Base-by-base conservation (phyloP, 257 asterid species). In the Haberlea rhodopensis region DNA sequence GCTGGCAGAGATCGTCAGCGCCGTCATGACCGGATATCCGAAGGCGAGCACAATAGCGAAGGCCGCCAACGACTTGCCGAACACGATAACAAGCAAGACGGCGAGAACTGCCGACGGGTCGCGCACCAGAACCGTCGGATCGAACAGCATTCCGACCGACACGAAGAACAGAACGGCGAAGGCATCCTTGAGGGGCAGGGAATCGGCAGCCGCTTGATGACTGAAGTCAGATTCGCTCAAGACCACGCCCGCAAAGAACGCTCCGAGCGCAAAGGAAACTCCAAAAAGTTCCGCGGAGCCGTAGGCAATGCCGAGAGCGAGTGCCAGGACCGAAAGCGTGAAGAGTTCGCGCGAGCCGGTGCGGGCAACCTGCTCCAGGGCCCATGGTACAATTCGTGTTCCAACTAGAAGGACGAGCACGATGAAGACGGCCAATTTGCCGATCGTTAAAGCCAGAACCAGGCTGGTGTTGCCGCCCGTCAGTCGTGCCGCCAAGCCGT, bases 191-290 rank as follows among this genome's bases (percentile, higher is more conserved):
- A 48, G 19, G 5, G 54, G 54, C 6, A 48, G 19, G 54, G 54
- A 6, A 6, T 48, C 54, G 8, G 8, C 54, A 6, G 8, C 54
- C 3, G 54, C 54, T 6, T 18, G 54, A 48, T 48, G 54, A 15
- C 54, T 48, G 16, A 48, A 48, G 19, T 48, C 54, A 6, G 54
- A 48, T 18, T 48, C 54, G 8, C 16, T 48, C 8, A 48, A 8
- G 11, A 48, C 54, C 54, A 48, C 16, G 8, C 54, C 54, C 15
- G 54, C 54, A 48, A 48, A 48, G 54, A 48, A 48, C 54, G 54
- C 54, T 5, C 54, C 54, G 19, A 48, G 54, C 16, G 54, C 54
- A 8, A 48, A 6, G 16, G 54, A 48, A 48, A 48, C 54, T 8
- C 54, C 54, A 16, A 48, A 48, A 3, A 48, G 5, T 5, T 8